A percentile compares a stretch with the other conserved stretches of the same genome.
These are phyloP conservation scores for Pulveroboletus sp. DNA, from an alignment of 768 basidiomycete species.

Conservation along the genomic window DNA sequence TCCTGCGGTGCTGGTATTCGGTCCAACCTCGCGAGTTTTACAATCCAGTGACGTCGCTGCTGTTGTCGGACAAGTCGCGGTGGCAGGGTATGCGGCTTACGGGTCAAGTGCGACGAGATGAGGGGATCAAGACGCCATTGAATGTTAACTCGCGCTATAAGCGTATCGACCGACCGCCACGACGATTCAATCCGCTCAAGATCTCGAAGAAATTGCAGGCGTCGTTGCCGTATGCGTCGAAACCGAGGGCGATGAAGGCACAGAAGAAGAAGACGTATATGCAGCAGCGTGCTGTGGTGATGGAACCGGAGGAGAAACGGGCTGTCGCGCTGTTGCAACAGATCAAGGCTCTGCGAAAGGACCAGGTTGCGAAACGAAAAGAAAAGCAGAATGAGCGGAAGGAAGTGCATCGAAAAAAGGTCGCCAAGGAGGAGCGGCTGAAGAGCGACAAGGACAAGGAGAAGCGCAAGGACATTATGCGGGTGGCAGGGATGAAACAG, in stretches of 20 bases:
- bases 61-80: constrained; percentile 73
- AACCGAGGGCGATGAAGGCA: constrained; percentile 79
- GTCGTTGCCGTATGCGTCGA: constrained; percentile 86
- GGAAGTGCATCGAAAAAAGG: constrained; percentile 64
- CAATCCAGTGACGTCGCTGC: constrained; percentile 91
- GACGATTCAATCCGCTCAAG: constrained; percentile 89
- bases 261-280: constrained; percentile 81
- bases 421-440: constrained; percentile 63
- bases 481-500: constrained; percentile 63
- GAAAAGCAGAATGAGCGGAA: constrained; percentile 87
- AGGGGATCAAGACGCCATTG: constrained; percentile 78
- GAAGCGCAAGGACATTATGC: constrained; percentile 76
- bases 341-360: constrained; percentile 87
- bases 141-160: constrained; percentile 88
- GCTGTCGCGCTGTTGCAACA: constrained; percentile 91
- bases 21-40: constrained; percentile 95
- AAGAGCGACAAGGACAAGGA: constrained; percentile 71
- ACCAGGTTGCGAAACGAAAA: constrained; percentile 72
- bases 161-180: constrained; percentile 68
- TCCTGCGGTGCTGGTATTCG: constrained; percentile 95
- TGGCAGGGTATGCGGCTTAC: constrained; percentile 98
- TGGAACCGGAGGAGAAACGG: constrained; percentile 94
- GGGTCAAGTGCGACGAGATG: constrained; percentile 85
- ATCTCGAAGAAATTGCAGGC: constrained; percentile 91
- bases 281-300: constrained; percentile 90